Base-by-base conservation (phyloP, 2,329 filamentous ascomycete genomes). In the Cytospora piceae region DNA sequence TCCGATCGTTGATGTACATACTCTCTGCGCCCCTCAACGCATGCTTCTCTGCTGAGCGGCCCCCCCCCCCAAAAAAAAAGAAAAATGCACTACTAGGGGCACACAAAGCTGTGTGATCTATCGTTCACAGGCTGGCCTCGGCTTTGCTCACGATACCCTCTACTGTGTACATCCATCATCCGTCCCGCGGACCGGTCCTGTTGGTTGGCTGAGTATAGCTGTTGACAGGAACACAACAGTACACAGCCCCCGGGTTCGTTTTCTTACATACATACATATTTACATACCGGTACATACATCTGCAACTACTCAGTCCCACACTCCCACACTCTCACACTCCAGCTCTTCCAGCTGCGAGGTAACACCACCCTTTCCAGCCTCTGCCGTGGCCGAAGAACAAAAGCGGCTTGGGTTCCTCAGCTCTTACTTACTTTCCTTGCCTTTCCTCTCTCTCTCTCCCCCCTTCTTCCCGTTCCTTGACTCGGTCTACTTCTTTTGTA, bases 241-340 rank as follows among this genome's bases (percentile, higher is more conserved):
- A 60, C 55, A 65, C 66, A 63, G 58, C 63, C 62, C 61, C 59
- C 54, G 54, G 63, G 62, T 56, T 31, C 5, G 27, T 37, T 29
- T 37, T 58, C 66, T 59, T 49, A 56, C 58, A 39, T 53, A 51
- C 62, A 63, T 51, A 57, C 56, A 49, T 22, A 49, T 8, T n/a
- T 49, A 22, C n/a, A 22, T 22, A 49, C 5, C 9, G 0, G 34
- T 54, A 42, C 63, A 57, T 52, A 63, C 56, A 49, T 24, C n/a
- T 49, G n/a, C 46, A 49, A 12, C 46, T 49, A 24, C n/a, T 49
- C 17, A 42, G 4, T 42, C 17, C 39, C 17, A 9, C 51, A 22
- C 3, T 49, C 46, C 65, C 53, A 53, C 61, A 29, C 27, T 29
- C 27, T 29, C 27, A 54, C 52, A 49, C 42, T 49, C 52, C 54